Base-by-base conservation (phyloP, 768 basidiomycete genomes). In the Lactarius pseudohatsudake region DNA sequence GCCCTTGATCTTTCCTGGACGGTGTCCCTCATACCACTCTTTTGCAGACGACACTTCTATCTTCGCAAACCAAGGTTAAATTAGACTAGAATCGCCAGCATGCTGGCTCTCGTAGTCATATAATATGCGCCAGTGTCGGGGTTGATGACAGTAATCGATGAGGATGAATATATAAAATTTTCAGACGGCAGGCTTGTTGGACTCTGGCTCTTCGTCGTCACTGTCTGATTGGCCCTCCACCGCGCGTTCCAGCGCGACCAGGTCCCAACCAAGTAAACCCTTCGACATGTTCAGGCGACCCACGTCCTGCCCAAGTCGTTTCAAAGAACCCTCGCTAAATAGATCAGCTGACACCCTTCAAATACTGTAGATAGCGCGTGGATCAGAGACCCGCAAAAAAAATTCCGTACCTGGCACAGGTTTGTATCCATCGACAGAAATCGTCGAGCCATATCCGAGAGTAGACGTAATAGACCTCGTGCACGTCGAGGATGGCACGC, bases 381-480 rank as follows among this genome's bases (percentile, higher is more conserved):
- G 8, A 9, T 36, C 38, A 28, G 13, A 28, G 40, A 11, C 26
- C 28, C 7, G 22, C 38, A 43, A 45, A 38, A 38, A 4, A 9
- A 13, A 45, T 18, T 28, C 47, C 85, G 67, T 71, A 93, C 92
- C 81, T 85, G n/a, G 89, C 86, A 70, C 80, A 80, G 10, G 83
- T 79, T 71, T 91, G 88, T 41, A 84, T 79, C 92, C 92, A 94
- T n/a, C 87, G 83, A 70, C 89, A 90, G 71, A 91, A 88, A 72
- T 94, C 92, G 69, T 92, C 88, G 54, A 93, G 70, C 92, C 92
- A 95, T 40, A 93, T 84, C 74, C 91, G 92, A 75, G 85, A 88
- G 75, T 92, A 94, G n/a, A 92, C 81, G 74, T 92, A 93, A 76
- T 94, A 95, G 11, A 90, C 87, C 69, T 92, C 91, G 69, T 92